Percentiles rank a stretch among this genome's conserved stretches.
These are phyloP conservation scores for Trichaptum fuscoviolaceum DNA, from an alignment of 768 basidiomycete species.

Conservation along the genomic window DNA sequence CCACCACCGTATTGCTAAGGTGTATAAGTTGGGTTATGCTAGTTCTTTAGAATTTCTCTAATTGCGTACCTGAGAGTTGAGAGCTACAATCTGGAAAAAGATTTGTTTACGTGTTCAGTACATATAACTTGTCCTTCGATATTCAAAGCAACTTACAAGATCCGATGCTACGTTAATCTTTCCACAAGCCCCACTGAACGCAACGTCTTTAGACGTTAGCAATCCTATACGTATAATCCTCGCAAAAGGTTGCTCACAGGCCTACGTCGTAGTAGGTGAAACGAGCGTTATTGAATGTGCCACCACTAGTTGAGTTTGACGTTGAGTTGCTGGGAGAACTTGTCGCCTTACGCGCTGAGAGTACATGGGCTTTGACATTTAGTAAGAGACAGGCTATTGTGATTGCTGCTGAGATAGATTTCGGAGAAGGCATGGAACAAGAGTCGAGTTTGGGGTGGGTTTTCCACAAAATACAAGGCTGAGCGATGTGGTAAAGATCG, in stretches of 20 bases:
- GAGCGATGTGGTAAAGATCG: not conserved
- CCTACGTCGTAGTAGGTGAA: slow-evolving; percentile 57
- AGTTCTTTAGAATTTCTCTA: slow-evolving; percentile 3
- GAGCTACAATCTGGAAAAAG: slow-evolving; percentile 46
- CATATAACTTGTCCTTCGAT: not conserved
- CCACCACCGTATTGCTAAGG: slow-evolving; percentile 50
- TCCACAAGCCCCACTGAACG: not conserved
- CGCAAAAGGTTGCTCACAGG: slow-evolving; percentile 20
- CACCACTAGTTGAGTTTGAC: not conserved
- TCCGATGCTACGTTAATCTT: not conserved
- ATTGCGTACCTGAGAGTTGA: slow-evolving; percentile 24
- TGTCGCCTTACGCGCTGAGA: not conserved
- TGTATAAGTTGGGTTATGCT: slow-evolving; percentile 3
- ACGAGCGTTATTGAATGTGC: slow-evolving; percentile 26
- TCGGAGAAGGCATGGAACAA: not conserved
- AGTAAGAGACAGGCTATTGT: not conserved
- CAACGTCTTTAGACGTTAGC: not conserved
- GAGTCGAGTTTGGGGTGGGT: not conserved
- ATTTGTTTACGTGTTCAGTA: not conserved
- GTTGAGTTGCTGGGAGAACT: not conserved
- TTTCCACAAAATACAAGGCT: not conserved
- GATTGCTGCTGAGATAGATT: not conserved
- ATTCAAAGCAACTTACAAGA: not conserved
- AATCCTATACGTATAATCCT: not conserved
- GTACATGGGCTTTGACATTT: not conserved